phyloP scores from a whole-genome alignment of 495 filamentous ascomycete genomes.

The Xylaria telfairii region DNA sequence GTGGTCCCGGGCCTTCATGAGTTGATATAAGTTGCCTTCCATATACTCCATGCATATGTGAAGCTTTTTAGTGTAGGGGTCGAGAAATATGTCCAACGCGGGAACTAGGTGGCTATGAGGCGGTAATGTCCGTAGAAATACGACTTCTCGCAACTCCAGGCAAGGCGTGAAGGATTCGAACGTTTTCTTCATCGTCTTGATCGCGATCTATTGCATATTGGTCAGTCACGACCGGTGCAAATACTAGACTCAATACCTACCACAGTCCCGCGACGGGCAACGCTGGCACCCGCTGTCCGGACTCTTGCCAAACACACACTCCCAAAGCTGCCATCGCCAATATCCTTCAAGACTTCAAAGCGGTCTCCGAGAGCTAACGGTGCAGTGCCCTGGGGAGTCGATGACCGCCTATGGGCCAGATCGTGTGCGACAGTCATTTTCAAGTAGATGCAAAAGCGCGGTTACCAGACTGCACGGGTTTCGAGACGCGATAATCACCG shows the following conservation, averaged over 20 bases:
- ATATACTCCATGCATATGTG: conserved; percentile 99
- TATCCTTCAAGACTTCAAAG: conserved; percentile 96
- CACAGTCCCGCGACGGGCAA: conserved; percentile 90
- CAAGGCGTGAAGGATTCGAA: conserved; percentile 92
- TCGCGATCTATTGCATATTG: conserved; percentile 75
- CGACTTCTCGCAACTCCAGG: conserved; percentile 91
- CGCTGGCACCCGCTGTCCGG: conserved; percentile 83
- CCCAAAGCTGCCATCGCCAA: conserved; percentile 98
- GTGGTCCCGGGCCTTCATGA: conserved; percentile 98
- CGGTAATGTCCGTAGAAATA: conserved; percentile 90
- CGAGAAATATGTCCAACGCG: conserved; percentile 97
- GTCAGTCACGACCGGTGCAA: conserved; percentile 34
- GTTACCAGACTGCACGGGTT: conserved; percentile 9
- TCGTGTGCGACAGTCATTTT: conserved; percentile 76
- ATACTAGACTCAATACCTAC: conserved; percentile 59
- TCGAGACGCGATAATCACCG: conserved; percentile 19
- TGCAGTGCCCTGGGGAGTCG: conserved; percentile 51
- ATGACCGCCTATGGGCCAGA: conserved; percentile 61
- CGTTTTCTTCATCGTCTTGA: conserved; percentile 99
- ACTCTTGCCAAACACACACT: conserved; percentile 93
- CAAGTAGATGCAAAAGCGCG: conserved; percentile 25
- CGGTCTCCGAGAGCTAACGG: conserved; percentile 74
- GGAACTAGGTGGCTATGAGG: conserved; percentile 91
- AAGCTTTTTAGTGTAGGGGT: conserved; percentile 91
- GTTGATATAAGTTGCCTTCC: conserved; percentile 98